These are phyloP conservation scores for Zea mays DNA, from an alignment of 176 grass and related monocot species.

Conservation along the genomic window Zm-B73-REFERENCE-NAM-5.0 NC_050105.1:143605501-143606000, in stretches of 20 bases:
- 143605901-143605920: conserved; percentile 32
- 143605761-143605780: conserved; percentile 88
- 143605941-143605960: conserved; percentile 5
- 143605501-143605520: too few species aligned
- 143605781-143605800: conserved; percentile 81
- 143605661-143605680: too few species aligned
- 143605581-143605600: too few species aligned
- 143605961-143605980: conserved; percentile 84
- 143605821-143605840: conserved; percentile 99
- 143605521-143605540: too few species aligned
- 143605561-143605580: too few species aligned
- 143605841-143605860: conserved; percentile 99
- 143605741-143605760: conserved; percentile 58
- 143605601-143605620: too few species aligned
- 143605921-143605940: conserved; percentile 25
- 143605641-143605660: too few species aligned
- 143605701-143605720: conserved; percentile 11
- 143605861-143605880: conserved; percentile 33
- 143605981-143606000: conserved; percentile 90
- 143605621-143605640: too few species aligned
- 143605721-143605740: conserved; percentile 21
- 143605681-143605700: too few species aligned
- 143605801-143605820: conserved; percentile 88
- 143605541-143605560: too few species aligned
- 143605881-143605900: conserved; percentile 34